Conservation (phyloP, 352 stramenopile genomes). For the Peronospora belbahrii region DNA sequence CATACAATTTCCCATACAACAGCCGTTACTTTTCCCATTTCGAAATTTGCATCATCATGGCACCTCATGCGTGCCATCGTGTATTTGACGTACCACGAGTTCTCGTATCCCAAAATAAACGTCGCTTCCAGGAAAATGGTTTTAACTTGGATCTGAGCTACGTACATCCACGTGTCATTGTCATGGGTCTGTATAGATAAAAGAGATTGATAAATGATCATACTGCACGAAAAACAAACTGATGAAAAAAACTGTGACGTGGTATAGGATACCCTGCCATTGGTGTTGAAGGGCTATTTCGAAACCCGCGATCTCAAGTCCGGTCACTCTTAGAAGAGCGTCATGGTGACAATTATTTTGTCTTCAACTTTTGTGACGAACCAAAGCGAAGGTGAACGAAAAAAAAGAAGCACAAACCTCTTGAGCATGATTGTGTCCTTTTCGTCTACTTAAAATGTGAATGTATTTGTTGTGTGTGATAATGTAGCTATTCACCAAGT, state of each 20-base stretch:
- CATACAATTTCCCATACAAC: slow-evolving; percentile 16
- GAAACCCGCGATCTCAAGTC: slow-evolving; percentile 56
- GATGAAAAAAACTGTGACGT: slow-evolving; percentile 10
- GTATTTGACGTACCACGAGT: slow-evolving; percentile 45
- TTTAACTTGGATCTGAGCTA: slow-evolving; percentile 71
- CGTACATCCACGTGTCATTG: slow-evolving; percentile 61
- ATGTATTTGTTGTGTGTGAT: background rate
- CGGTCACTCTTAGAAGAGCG: slow-evolving; percentile 42
- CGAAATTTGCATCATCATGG: slow-evolving; percentile 18
- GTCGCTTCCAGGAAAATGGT: slow-evolving; percentile 45
- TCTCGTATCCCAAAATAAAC: slow-evolving; percentile 77
- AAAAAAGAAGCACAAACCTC: no score
- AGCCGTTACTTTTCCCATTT: slow-evolving; percentile 15
- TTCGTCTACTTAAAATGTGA: no score
- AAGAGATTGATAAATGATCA: no score
- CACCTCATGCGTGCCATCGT: slow-evolving; percentile 18
- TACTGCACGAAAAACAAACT: background rate
- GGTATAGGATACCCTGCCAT: slow-evolving; percentile 45
- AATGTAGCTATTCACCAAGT: slow-evolving; percentile 36
- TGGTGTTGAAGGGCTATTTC: slow-evolving; percentile 48
- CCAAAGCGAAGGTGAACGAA: slow-evolving; percentile 34
- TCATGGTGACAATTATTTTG: slow-evolving; percentile 51
- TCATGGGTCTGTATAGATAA: slow-evolving; percentile 48
- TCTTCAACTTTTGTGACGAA: slow-evolving; percentile 75
- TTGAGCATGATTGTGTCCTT: no score